A percentile compares a stretch with the other conserved stretches of the same genome.
phyloP scores from a whole-genome alignment of 257 asterid species.

The Nicotiana attenuata region DNA sequence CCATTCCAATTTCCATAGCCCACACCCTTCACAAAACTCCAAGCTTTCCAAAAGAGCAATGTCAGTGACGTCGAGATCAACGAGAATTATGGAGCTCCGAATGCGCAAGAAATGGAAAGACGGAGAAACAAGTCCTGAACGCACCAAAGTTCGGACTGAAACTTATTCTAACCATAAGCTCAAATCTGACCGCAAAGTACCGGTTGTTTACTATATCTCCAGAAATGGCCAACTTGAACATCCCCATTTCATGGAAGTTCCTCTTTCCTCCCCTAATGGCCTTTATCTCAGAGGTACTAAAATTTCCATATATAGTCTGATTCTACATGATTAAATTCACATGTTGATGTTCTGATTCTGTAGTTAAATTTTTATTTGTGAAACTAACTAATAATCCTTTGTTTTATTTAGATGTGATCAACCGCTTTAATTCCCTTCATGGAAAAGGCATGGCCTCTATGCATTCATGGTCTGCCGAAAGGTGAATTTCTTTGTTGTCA shows the following conservation, averaged over 20 bases:
- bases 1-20: not conserved
- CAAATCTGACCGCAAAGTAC: constrained; percentile 26
- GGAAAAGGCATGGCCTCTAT: constrained; percentile 70
- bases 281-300: constrained; percentile 56
- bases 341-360: too few species aligned
- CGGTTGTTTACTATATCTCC: constrained; percentile 68
- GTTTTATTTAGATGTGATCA: constrained; percentile 47
- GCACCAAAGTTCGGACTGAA: constrained; percentile 56
- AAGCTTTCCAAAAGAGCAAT: constrained; percentile 20
- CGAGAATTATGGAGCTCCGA: constrained; percentile 35
- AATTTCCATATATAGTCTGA: too few species aligned
- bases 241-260: constrained; percentile 95
- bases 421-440: constrained; percentile 60
- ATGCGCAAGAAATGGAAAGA: constrained; percentile 26
- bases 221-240: constrained; percentile 85
- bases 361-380: not conserved
- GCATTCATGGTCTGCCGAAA: constrained; percentile 85
- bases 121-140: constrained; percentile 54
- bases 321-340: too few species aligned
- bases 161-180: constrained; percentile 26
- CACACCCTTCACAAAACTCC: not conserved
- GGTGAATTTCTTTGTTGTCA: constrained; percentile 18
- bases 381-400: too few species aligned
- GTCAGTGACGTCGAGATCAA: constrained; percentile 28
- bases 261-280: constrained; percentile 55